Conservation (phyloP, 495 filamentous ascomycete genomes). For the Podospora anserina region DNA sequence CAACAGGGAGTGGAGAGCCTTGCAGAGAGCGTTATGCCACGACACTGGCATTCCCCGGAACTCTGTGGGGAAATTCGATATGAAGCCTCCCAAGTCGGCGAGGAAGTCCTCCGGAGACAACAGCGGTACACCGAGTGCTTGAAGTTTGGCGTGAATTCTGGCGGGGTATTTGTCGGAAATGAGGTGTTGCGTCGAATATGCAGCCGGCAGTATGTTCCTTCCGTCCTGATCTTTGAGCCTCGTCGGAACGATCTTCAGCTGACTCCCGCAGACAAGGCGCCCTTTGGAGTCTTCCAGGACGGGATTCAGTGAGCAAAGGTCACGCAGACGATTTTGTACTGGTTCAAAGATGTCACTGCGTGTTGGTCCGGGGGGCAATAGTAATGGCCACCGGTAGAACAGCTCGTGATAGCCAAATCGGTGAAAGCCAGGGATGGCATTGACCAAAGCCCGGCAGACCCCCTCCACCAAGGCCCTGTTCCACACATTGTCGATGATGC, state of each 20-base stretch:
- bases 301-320: not conserved
- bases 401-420: not conserved
- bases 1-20: not conserved
- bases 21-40: not conserved
- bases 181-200: not conserved
- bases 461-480: not conserved
- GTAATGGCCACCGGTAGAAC: not conserved
- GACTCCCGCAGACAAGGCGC: not conserved
- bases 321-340: not conserved
- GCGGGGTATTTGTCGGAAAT: not conserved
- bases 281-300: not conserved
- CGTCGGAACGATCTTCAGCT: not conserved
- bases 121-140: not conserved
- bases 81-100: not conserved
- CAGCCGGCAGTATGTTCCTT: not conserved
- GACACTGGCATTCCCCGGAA: not conserved
- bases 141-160: not conserved
- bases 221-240: not conserved
- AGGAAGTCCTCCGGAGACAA: not conserved
- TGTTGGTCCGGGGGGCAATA: not conserved
- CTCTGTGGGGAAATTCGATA: not conserved
- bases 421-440: not conserved
- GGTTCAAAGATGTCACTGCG: not conserved
- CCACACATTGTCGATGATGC: not conserved
- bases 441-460: not conserved